A percentile compares a stretch with the other conserved stretches of the same genome.
Evolutionary conservation across 768 basidiomycete species (phyloP).

Genomic region (Suillus discolor): DNA sequence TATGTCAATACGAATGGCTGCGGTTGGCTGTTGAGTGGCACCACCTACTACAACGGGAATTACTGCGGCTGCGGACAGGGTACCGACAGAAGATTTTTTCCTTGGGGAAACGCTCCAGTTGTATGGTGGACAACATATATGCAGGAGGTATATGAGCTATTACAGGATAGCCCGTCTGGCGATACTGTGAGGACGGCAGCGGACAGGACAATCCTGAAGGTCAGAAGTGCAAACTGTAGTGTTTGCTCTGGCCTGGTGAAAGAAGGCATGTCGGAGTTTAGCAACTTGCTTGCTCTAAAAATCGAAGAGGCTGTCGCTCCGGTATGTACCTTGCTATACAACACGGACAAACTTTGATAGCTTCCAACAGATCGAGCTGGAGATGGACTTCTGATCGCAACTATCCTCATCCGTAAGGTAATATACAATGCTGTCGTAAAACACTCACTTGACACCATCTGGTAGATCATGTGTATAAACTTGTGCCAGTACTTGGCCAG

Average conservation of each 20-base stretch:
- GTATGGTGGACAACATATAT: slow-evolving; percentile 30
- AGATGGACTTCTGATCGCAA: slow-evolving; percentile 13
- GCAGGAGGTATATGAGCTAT: slow-evolving; percentile 13
- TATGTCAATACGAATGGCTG: slow-evolving; percentile 11
- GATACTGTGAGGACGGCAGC: slow-evolving; percentile 11
- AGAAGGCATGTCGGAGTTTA: slow-evolving; percentile 20
- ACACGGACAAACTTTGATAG: background rate
- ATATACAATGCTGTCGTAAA: background rate
- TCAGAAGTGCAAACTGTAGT: background rate
- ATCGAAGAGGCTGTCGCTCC: slow-evolving; percentile 18
- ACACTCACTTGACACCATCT: background rate
- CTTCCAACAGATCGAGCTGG: slow-evolving; percentile 13
- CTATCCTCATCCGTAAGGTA: background rate
- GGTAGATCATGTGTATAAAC: background rate
- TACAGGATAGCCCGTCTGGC: slow-evolving; percentile 23
- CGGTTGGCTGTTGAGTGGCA: slow-evolving; percentile 12
- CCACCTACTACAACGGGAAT: fast-evolving
- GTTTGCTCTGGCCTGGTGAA: slow-evolving; percentile 12
- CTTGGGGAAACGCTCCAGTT: background rate
- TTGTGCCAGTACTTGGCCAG: background rate
- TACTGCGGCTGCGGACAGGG: background rate
- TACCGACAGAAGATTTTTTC: background rate
- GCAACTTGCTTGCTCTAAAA: slow-evolving; percentile 15
- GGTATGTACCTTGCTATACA: slow-evolving; percentile 11
- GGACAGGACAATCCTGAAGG: slow-evolving; percentile 9